Percentiles rank a stretch among this genome's conserved stretches.
phyloP scores from a whole-genome alignment of 73 alveolate species.

The Paramecium caudatum region DNA sequence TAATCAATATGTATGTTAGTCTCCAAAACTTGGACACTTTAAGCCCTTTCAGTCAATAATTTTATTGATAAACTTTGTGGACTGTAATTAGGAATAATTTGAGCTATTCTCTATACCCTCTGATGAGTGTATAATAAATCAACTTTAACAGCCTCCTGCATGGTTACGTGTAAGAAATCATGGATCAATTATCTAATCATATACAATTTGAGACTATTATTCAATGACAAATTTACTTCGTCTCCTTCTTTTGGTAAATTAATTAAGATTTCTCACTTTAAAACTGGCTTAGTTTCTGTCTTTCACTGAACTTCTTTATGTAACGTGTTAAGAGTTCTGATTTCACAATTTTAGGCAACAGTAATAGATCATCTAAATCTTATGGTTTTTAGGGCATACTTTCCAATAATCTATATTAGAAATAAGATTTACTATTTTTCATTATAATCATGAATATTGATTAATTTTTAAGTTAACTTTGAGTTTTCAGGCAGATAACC shows the following conservation, averaged over 20 bases:
- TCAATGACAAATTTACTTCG: background rate
- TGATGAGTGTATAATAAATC: background rate
- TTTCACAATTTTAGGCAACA: background rate
- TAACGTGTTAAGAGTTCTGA: background rate
- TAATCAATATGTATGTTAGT: background rate
- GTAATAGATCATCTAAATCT: background rate
- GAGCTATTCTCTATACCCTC: background rate
- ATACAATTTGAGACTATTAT: background rate
- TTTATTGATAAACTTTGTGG: too few species aligned
- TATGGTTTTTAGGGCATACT: background rate
- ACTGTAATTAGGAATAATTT: background rate
- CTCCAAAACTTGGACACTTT: background rate
- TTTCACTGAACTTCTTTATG: background rate
- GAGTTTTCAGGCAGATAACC: slow-evolving; percentile 6
- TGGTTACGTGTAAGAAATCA: background rate
- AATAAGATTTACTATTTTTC: background rate
- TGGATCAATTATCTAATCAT: background rate
- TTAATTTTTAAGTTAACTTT: background rate
- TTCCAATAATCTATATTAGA: background rate
- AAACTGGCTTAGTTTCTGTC: background rate
- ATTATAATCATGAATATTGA: background rate
- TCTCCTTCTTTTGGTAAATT: background rate
- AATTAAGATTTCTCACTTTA: background rate
- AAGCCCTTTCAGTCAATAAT: too few species aligned
- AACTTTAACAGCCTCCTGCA: background rate